These are phyloP conservation scores for Talaromyces liani DNA, from an alignment of 495 filamentous ascomycete species.

Conservation along the genomic window DNA sequence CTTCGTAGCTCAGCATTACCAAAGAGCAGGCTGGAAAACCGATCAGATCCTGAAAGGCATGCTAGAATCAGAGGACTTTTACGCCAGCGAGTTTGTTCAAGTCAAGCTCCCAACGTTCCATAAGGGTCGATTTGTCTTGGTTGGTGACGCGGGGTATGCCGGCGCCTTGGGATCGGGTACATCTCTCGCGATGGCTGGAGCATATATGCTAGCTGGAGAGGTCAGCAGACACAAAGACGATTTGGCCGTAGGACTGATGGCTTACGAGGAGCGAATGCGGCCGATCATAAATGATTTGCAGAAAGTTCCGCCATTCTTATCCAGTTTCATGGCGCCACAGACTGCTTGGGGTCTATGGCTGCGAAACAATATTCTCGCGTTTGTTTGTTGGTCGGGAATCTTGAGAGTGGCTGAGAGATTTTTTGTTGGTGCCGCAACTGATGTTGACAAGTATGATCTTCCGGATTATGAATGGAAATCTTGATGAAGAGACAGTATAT, in stretches of 20 bases:
- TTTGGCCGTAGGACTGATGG: conserved; percentile 24
- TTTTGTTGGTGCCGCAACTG: background rate
- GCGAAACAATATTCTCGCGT: background rate
- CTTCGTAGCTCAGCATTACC: conserved; percentile 26
- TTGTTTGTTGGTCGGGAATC: background rate
- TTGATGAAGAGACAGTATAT: background rate
- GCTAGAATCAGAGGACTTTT: conserved; percentile 38
- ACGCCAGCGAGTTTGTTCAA: conserved; percentile 37
- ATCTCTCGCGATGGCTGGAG: conserved; percentile 32
- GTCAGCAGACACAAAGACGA: conserved; percentile 22
- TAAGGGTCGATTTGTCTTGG: conserved; percentile 29
- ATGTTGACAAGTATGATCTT: background rate
- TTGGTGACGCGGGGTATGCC: conserved; percentile 35
- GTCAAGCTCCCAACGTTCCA: conserved; percentile 29
- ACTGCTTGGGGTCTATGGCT: background rate
- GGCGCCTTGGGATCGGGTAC: conserved; percentile 38
- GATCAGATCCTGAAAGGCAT: conserved; percentile 29
- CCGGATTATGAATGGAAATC: background rate
- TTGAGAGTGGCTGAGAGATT: background rate
- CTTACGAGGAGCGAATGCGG: conserved; percentile 34
- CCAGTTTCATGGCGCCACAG: background rate
- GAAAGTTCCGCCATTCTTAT: conserved; percentile 20
- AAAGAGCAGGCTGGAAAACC: conserved; percentile 35
- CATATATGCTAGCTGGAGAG: conserved; percentile 44
- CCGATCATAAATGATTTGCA: conserved; percentile 32